A percentile compares a stretch with the other conserved stretches of the same genome.
Conservation (phyloP, 1,139 yeast genomes). For the Geotrichum candidum region DNA sequence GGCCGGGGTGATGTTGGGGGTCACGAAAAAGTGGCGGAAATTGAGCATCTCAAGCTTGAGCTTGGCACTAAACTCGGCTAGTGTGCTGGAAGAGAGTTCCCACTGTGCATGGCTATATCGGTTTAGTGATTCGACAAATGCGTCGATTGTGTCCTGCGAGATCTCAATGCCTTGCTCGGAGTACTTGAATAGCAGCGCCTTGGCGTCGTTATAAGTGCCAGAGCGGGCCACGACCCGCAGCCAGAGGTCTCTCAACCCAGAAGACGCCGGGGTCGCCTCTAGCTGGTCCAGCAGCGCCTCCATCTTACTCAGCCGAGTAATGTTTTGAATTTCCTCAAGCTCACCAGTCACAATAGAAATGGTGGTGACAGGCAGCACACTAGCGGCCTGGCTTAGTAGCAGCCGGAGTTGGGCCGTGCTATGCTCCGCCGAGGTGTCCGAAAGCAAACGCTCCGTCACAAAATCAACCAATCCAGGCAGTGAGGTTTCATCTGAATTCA, state of each 20-base stretch:
- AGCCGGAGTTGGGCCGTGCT: slow-evolving; percentile 11
- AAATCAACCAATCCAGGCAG: slow-evolving; percentile 13
- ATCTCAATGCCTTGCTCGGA: slow-evolving; percentile 21
- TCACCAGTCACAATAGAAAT: slow-evolving; percentile 19
- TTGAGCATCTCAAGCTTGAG: slow-evolving; percentile 23
- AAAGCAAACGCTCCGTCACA: slow-evolving; percentile 1
- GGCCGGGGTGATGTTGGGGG: slow-evolving; percentile 18
- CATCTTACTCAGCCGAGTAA: slow-evolving; percentile 20
- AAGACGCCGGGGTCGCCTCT: slow-evolving; percentile 9
- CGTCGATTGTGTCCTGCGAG: slow-evolving; percentile 26
- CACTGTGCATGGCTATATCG: slow-evolving; percentile 24
- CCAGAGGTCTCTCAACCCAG: slow-evolving; percentile 26
- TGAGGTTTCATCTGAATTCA: slow-evolving; percentile 10
- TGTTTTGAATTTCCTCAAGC: slow-evolving; percentile 19
- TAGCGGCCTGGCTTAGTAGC: slow-evolving; percentile 20
- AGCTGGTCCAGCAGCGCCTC: slow-evolving; percentile 18
- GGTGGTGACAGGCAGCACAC: slow-evolving; percentile 19
- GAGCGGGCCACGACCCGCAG: slow-evolving; percentile 28
- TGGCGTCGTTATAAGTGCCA: slow-evolving; percentile 29
- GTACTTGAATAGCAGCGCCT: slow-evolving; percentile 21
- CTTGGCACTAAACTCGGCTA: slow-evolving; percentile 23
- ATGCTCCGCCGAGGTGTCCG: neutral
- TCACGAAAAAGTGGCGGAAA: slow-evolving; percentile 22
- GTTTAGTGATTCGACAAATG: slow-evolving; percentile 25
- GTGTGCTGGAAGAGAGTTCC: slow-evolving; percentile 22